Conservation (phyloP, 768 basidiomycete species). For the Macrolepiota albuminosa region DNA sequence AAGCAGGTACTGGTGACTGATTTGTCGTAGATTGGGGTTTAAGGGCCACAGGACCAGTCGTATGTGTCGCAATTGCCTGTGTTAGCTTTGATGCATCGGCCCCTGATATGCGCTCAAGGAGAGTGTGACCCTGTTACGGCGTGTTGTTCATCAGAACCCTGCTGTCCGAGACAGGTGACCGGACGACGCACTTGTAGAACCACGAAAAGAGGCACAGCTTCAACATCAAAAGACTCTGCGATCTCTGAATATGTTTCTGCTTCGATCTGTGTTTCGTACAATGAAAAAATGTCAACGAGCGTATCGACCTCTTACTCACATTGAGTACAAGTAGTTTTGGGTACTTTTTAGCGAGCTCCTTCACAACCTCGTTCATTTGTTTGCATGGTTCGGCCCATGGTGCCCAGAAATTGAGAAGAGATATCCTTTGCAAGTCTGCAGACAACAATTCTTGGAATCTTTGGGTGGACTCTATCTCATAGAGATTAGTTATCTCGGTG, state of each 20-base stretch:
- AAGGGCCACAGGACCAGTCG: constrained; percentile 27
- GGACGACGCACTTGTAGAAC: constrained; percentile 62
- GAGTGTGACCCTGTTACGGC: constrained; percentile 71
- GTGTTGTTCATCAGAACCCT: background rate
- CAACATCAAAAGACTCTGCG: constrained; percentile 87
- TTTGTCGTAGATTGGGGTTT: constrained; percentile 48
- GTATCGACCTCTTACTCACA: constrained; percentile 32
- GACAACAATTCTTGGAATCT: constrained; percentile 76
- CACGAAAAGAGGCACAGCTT: constrained; percentile 82
- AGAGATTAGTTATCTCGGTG: constrained; percentile 22
- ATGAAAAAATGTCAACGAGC: background rate
- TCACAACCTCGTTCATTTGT: constrained; percentile 79
- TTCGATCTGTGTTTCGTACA: constrained; percentile 55
- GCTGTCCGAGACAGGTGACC: background rate
- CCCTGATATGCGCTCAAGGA: constrained; percentile 75
- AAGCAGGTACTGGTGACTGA: constrained; percentile 30
- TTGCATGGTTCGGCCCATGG: constrained; percentile 89
- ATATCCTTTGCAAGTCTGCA: constrained; percentile 72
- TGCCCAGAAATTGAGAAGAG: constrained; percentile 93
- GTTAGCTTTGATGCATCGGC: constrained; percentile 71
- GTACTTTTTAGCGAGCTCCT: constrained; percentile 71
- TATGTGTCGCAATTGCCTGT: constrained; percentile 54
- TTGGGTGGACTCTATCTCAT: constrained; percentile 52
- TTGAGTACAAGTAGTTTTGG: constrained; percentile 66
- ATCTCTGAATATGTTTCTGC: constrained; percentile 81